Evolutionary conservation across 129 eudicot species (phyloP), one percentile per base, ranked within the genome.

Genomic region (Kitagawia praeruptora): DNA sequence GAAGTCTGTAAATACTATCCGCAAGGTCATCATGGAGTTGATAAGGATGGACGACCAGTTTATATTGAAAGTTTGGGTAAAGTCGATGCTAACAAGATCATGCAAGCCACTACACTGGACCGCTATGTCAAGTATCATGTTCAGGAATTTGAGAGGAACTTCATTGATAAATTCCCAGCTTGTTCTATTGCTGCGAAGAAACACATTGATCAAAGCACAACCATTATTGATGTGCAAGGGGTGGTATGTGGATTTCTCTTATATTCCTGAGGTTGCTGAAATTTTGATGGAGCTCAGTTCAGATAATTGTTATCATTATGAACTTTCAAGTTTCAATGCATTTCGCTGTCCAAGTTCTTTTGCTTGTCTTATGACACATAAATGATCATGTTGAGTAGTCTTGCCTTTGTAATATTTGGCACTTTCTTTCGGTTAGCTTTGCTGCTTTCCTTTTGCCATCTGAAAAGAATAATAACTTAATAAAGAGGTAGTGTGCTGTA

Each of bases 21-120:
- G 39, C 98, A 94, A 84, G 97, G 98, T 73, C 96, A 94, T 80
- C 98, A 94, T 18, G 98, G 98, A 13, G 96, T 94, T 80, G 98
- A 94, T 84, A 94, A 92, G 81, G 91, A 89, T 34, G 98, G 98
- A 25, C 78, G 96, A 53, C 98, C 98, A 0, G 90, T 94, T 34
- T 94, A 94, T 86, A 88, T 94, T 28, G 98, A 94, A 71, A 90
- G 87, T 64, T 87, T 94, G 45, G 98, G 98, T 56, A 89, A 84
- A 82, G 98, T 94, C 73, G 98, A 94, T 76, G 81, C 98, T 27
- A 85, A 83, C 77, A 94, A 89, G 87, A 91, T 94, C 73, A 37
- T 94, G 91, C 97, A 94, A 88, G 97, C 82, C 53, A 94, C 98
- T 54, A 85, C 98, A 13, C 84, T 95, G 78, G 97, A 92, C 39